A percentile compares a stretch with the other conserved stretches of the same genome.
These are phyloP conservation scores for Malassezia cuniculi DNA, from an alignment of 1,284 basidiomycete species.

Conservation along the genomic window DNA sequence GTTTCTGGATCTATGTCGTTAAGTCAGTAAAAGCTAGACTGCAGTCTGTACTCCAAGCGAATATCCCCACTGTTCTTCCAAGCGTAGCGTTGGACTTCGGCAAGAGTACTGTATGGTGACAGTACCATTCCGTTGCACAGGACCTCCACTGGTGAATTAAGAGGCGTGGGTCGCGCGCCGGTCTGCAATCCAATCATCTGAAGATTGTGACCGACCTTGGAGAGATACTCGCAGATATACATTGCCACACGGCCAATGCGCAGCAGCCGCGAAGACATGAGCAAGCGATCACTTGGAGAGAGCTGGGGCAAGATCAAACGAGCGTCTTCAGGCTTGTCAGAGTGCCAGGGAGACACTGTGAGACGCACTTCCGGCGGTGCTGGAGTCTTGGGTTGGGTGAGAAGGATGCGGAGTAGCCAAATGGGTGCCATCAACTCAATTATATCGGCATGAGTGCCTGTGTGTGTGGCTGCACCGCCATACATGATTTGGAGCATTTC, in stretches of 20 bases:
- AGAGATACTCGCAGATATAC: not conserved
- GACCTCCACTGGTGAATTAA: conserved; percentile 2
- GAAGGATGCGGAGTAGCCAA: conserved; percentile 5
- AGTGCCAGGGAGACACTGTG: no score
- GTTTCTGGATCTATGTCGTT: no score
- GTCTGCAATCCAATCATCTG: no score
- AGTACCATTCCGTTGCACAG: conserved; percentile 6
- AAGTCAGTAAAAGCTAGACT: no score
- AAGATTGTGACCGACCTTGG: not conserved
- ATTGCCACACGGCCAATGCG: conserved; percentile 3
- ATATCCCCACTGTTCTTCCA: conserved; percentile 1
- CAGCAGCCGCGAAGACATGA: conserved; percentile 1
- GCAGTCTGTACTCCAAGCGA: conserved; percentile 2
- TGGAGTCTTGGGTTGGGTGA: not conserved
- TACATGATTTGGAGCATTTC: not conserved
- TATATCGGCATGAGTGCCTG: conserved; percentile 1
- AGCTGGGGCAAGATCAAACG: conserved; percentile 1
- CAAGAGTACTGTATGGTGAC: not conserved
- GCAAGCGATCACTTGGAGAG: not conserved
- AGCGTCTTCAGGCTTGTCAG: no score
- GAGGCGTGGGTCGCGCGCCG: no score
- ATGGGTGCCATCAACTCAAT: conserved; percentile 7
- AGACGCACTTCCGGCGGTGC: no score
- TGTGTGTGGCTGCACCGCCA: conserved; percentile 1
- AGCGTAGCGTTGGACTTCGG: conserved; percentile 4